These are phyloP conservation scores for Cicer cuneatum DNA, from an alignment of 306 rosid genomes.

Conservation along the genomic window DNA sequence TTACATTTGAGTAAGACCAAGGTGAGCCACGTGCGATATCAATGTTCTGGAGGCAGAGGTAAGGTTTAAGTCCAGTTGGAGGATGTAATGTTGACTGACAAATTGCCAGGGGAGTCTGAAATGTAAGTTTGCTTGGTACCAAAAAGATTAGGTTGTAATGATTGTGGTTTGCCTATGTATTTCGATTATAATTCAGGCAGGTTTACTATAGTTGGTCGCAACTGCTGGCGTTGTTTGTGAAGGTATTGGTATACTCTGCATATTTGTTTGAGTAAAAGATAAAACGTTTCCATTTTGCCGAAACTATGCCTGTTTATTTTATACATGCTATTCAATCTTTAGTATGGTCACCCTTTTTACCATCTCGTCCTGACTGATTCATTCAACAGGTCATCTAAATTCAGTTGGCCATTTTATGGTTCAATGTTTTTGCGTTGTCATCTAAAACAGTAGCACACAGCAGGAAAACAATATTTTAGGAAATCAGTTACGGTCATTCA, in stretches of 20 bases:
- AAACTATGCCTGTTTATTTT: constrained; percentile 5
- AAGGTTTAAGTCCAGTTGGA: constrained; percentile 37
- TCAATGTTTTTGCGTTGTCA: constrained; percentile 5
- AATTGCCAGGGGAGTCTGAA: constrained; percentile 44
- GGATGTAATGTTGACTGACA: constrained; percentile 36
- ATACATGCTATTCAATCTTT: constrained; percentile 3
- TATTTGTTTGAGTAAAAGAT: constrained; percentile 41
- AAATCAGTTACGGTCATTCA: not conserved
- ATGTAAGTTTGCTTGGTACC: constrained; percentile 48
- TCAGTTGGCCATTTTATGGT: not conserved
- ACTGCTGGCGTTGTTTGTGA: constrained; percentile 47
- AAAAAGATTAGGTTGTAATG: constrained; percentile 43
- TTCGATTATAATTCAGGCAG: constrained; percentile 50
- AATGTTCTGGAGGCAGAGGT: constrained; percentile 47
- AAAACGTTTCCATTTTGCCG: constrained; percentile 22
- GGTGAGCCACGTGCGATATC: constrained; percentile 44
- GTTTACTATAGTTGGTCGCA: constrained; percentile 38
- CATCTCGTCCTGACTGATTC: constrained; percentile 19
- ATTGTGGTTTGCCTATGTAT: constrained; percentile 53
- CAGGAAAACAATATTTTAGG: too few relatives aligned
- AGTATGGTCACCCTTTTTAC: not conserved
- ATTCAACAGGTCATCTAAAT: not conserved
- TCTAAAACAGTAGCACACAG: not conserved
- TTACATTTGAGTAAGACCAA: constrained; percentile 44
- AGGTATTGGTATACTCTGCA: constrained; percentile 44